Conservation (phyloP, 768 basidiomycete genomes). For the Suillus paluster region DNA sequence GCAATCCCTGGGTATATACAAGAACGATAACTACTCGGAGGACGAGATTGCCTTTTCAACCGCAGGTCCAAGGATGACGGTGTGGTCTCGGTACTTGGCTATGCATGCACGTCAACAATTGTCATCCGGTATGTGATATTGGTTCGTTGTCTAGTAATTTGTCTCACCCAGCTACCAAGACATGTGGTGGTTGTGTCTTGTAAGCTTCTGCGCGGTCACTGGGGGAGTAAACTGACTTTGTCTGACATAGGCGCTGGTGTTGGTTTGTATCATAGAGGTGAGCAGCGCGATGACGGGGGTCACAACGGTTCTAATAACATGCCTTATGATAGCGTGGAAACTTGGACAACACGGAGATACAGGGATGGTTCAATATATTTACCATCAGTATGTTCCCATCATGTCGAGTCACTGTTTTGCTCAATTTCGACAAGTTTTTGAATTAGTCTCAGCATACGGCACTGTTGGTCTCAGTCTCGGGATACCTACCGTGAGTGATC, state of each 20-base stretch:
- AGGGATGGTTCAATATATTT: slow-evolving; percentile 85
- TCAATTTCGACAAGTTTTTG: slow-evolving; percentile 62
- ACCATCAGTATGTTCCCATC: slow-evolving; percentile 57
- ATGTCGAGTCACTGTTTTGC: background rate
- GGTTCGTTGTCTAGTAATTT: slow-evolving; percentile 2
- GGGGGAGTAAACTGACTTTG: background rate
- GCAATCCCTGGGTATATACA: slow-evolving; percentile 82
- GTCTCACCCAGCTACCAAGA: slow-evolving; percentile 50
- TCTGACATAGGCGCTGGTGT: slow-evolving; percentile 65
- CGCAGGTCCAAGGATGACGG: slow-evolving; percentile 54
- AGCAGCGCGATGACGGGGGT: slow-evolving; percentile 18
- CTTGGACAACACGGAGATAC: slow-evolving; percentile 55
- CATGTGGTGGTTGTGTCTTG: slow-evolving; percentile 89
- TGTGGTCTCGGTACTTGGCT: slow-evolving; percentile 78
- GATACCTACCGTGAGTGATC: slow-evolving; percentile 65
- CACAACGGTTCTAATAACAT: slow-evolving; percentile 3
- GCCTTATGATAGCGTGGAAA: slow-evolving; percentile 53
- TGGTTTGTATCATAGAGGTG: slow-evolving; percentile 94
- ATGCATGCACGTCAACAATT: slow-evolving; percentile 88
- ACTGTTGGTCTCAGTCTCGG: slow-evolving; percentile 91
- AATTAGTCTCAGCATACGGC: slow-evolving; percentile 87
- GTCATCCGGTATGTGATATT: slow-evolving; percentile 70
- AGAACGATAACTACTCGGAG: slow-evolving; percentile 52
- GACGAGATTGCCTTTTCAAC: slow-evolving; percentile 47
- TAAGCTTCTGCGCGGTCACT: background rate